A percentile compares a stretch with the other conserved stretches of the same genome.
phyloP scores from a whole-genome alignment of 2,329 filamentous ascomycete species.

The Clonostachys rhizophaga region DNA sequence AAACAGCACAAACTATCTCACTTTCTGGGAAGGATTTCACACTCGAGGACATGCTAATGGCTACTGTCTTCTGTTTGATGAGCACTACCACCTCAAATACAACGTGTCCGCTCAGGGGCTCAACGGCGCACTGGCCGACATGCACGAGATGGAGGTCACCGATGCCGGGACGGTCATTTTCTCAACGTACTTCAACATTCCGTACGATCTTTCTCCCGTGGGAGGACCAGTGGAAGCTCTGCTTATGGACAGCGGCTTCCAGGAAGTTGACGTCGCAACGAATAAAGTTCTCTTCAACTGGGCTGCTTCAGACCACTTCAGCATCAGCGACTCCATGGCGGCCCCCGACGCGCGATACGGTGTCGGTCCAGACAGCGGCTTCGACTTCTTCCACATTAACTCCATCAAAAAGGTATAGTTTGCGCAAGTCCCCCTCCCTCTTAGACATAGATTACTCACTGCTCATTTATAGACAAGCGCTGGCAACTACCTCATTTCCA shows the following conservation, averaged over 20 bases:
- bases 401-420: slow-evolving; percentile 21
- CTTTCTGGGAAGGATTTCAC: slow-evolving; percentile 24
- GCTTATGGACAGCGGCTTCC: slow-evolving; percentile 29
- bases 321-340: slow-evolving; percentile 14
- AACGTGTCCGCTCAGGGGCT: slow-evolving; percentile 26
- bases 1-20: slow-evolving; percentile 21
- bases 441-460: background rate
- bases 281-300: slow-evolving; percentile 29
- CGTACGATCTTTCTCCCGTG: slow-evolving; percentile 18
- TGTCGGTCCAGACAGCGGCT: slow-evolving; percentile 18
- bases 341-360: slow-evolving; percentile 19
- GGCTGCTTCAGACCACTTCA: slow-evolving; percentile 24
- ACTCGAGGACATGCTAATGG: slow-evolving; percentile 18
- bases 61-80: slow-evolving; percentile 20
- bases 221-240: slow-evolving; percentile 19
- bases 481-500: slow-evolving; percentile 30
- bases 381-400: slow-evolving; percentile 32
- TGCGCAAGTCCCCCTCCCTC: background rate
- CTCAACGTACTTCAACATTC: slow-evolving; percentile 29
- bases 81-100: slow-evolving; percentile 27
- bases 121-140: slow-evolving; percentile 23
- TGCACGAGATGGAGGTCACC: slow-evolving; percentile 38
- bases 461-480: slow-evolving; percentile 5
- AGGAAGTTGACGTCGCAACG: slow-evolving; percentile 28
- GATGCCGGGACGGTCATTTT: slow-evolving; percentile 31